phyloP scores from a whole-genome alignment of 2,329 filamentous ascomycete species.

The Sporothrix schenckii region DNA sequence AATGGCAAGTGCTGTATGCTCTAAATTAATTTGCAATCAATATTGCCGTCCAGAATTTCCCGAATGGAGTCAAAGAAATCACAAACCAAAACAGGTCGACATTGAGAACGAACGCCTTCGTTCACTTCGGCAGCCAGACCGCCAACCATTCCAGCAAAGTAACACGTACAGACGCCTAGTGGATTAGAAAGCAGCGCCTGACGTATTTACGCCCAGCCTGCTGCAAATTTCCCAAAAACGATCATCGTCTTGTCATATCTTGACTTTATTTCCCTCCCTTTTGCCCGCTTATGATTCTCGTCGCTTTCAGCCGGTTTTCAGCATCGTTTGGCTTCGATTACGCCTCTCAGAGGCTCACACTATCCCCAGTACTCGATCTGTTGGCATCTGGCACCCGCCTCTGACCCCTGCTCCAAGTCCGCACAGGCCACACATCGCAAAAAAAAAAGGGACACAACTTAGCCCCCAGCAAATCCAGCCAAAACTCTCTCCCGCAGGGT shows the following conservation, averaged over 20 bases:
- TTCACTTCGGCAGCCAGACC: not conserved
- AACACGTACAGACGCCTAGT: not conserved
- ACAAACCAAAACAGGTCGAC: not conserved
- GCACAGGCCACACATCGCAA: conserved; percentile 26
- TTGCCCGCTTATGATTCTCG: not conserved
- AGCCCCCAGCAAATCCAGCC: conserved; percentile 3
- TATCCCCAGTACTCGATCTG: not conserved
- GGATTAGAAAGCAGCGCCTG: conserved; percentile 25
- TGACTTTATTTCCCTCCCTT: not conserved
- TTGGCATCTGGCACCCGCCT: conserved; percentile 17
- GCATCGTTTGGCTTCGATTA: not conserved
- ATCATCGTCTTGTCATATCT: conserved; percentile 1
- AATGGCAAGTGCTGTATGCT: not conserved
- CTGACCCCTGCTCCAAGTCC: conserved; percentile 17
- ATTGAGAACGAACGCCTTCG: not conserved
- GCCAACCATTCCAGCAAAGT: not conserved
- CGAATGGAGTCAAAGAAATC: not conserved
- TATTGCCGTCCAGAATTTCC: conserved; percentile 1
- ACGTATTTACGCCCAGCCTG: not conserved
- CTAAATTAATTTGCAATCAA: conserved; percentile 10
- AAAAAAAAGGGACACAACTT: not conserved
- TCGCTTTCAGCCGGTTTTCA: not conserved
- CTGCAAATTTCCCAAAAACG: conserved; percentile 1
- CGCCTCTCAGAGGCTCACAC: not conserved
- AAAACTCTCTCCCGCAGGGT: not conserved